phyloP scores from a whole-genome alignment of 257 asterid genomes.

The Solanum pennellii region DNA sequence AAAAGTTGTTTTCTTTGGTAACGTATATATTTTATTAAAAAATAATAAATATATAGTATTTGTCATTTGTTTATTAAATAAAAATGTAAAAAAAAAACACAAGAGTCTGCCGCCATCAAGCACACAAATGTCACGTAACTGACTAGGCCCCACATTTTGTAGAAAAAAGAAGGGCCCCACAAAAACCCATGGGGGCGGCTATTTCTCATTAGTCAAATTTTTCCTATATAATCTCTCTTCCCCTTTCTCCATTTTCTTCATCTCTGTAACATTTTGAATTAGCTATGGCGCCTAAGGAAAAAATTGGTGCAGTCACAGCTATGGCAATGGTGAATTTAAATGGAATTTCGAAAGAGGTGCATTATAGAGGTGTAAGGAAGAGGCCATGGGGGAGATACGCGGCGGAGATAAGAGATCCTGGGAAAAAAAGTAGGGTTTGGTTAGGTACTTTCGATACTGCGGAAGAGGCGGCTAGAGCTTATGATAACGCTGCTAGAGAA shows the following conservation, averaged over 20 bases:
- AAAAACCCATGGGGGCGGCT: constrained; percentile 1
- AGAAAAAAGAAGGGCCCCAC: not conserved
- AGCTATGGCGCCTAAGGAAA: not conserved
- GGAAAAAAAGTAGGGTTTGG: constrained; percentile 47
- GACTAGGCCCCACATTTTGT: not conserved
- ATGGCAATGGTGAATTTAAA: not conserved
- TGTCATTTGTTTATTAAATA: too few relatives aligned
- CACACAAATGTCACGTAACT: not conserved
- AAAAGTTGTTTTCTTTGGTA: too few relatives aligned
- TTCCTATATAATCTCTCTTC: not conserved
- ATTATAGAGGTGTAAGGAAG: constrained; percentile 49
- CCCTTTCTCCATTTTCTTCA: not conserved
- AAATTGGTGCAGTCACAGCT: not conserved
- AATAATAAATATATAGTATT: too few relatives aligned
- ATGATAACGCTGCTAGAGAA: constrained; percentile 46
- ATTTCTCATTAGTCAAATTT: not conserved
- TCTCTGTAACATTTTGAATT: too few relatives aligned
- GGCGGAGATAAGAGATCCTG: constrained; percentile 57
- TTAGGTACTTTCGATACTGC: constrained; percentile 58
- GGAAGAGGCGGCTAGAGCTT: constrained; percentile 55
- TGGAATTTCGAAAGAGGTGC: constrained; percentile 1
- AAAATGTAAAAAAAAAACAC: not conserved
- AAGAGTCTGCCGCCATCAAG: not conserved
- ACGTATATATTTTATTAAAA: too few relatives aligned
- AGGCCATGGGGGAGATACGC: constrained; percentile 62